Percentiles rank a stretch among this genome's conserved stretches.
These are phyloP conservation scores for Mortierella hygrophila DNA, from an alignment of 192 early-diverging fungal genomes.

Conservation along the genomic window DNA sequence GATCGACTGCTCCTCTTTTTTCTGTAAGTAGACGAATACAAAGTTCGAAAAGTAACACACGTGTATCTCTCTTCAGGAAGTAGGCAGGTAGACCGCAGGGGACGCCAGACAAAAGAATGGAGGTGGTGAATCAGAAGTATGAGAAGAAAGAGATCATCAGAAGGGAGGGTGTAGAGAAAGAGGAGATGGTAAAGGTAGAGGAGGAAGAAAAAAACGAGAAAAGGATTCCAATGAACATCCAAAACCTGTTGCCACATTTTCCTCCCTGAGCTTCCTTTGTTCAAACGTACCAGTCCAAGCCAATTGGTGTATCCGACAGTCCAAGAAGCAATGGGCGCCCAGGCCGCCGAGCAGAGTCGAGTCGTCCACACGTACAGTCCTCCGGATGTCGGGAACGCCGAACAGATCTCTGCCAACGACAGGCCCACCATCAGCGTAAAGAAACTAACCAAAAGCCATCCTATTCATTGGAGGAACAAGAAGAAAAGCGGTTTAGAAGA, in stretches of 20 bases:
- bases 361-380: constrained; percentile 64
- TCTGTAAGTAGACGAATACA: neutral
- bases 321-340: constrained; percentile 62
- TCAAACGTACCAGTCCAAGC: constrained; percentile 55
- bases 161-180: no score
- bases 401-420: constrained; percentile 64
- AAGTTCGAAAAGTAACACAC: neutral
- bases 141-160: no score
- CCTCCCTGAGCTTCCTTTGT: neutral
- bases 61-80: neutral
- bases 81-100: no score
- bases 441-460: constrained; percentile 60
- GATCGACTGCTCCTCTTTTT: neutral
- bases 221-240: no score
- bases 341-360: constrained; percentile 51
- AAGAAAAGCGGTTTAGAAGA: neutral
- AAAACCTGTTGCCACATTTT: no score
- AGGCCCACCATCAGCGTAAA: constrained; percentile 58
- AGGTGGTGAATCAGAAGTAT: no score
- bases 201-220: no score
- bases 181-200: no score
- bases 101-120: no score
- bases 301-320: constrained; percentile 62
- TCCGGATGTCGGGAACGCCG: constrained; percentile 61
- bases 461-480: constrained; percentile 8